Base-by-base conservation (phyloP, 2,329 filamentous ascomycete genomes). In the Parastagonospora avenae region DNA sequence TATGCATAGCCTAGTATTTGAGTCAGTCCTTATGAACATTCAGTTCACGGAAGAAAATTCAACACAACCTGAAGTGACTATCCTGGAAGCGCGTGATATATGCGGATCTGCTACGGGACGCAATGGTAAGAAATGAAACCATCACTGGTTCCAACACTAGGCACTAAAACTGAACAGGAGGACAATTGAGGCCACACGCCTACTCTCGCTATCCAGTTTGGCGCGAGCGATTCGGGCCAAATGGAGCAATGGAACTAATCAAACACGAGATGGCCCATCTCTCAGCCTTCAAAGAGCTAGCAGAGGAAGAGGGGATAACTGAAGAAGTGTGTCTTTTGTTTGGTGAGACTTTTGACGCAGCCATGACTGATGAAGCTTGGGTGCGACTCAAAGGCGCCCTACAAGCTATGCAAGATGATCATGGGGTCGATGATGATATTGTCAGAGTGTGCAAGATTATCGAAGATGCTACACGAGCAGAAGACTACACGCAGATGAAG, bases 351-450 rank as follows among this genome's bases (percentile, higher is more conserved):
- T 56, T 54, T 30, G 54, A 56, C 43, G 54, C 54, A 15, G 54
- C 54, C 36, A 56, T 56, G 54, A 48, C 54, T 8, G 54, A 56
- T 30, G 54, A 56, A 16, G 54, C 54, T 10, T 56, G 54, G 54
- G 24, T 29, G 32, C 44, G 54, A 24, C 50, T 56, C 24, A 51
- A 47, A 30, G 47, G 51, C 31, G 54, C 50, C 24, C 31, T 54
- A 10, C 30, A 56, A 28, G 50, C 42, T 29, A 51, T 56, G 44
- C 54, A 38, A 27, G 48, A 27, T 7, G 54, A 56, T 27, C 50
- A 56, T 14, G 54, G 54, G 9, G 44, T 48, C 12, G 49, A 52
- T 28, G 12, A 52, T 7, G 46, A 48, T 8, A 48, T 55, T 12
- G 49, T 52, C 27, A 48, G 48, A 15, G 14, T 49, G 19, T 55